These are phyloP conservation scores for Fusarium humuli DNA, from an alignment of 2,329 filamentous ascomycete genomes.

Conservation along the genomic window DNA sequence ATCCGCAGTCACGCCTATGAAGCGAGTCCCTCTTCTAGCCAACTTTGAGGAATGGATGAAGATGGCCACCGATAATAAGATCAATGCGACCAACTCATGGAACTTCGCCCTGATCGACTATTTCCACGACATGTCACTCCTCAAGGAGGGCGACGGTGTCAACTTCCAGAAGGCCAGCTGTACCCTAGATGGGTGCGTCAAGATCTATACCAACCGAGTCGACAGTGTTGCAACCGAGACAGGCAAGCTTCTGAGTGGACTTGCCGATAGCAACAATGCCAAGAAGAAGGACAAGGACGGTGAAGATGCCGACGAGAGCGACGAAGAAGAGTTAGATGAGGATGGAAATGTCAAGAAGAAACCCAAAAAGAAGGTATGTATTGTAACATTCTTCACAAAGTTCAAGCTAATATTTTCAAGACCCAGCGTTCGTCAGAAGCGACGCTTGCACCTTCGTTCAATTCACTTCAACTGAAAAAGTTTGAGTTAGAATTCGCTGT, in stretches of 20 bases:
- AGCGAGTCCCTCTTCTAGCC: slow-evolving; percentile 92
- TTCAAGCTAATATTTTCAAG: slow-evolving; percentile 49
- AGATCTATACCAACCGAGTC: slow-evolving; percentile 98
- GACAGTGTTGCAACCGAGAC: slow-evolving; percentile 99
- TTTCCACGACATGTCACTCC: slow-evolving; percentile 97
- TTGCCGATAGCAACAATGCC: slow-evolving; percentile 86
- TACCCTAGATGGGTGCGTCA: slow-evolving; percentile 96
- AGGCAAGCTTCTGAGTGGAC: slow-evolving; percentile 89
- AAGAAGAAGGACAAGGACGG: slow-evolving; percentile 76
- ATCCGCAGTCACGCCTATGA: slow-evolving; percentile 90
- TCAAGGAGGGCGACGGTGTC: slow-evolving; percentile 96
- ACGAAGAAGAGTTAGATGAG: slow-evolving; percentile 71
- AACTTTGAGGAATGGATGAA: slow-evolving; percentile 99
- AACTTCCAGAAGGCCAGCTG: slow-evolving; percentile 99
- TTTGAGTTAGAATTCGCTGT: slow-evolving; percentile 97
- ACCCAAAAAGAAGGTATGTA: slow-evolving; percentile 77
- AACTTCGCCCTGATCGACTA: slow-evolving; percentile 99
- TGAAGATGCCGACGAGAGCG: slow-evolving; percentile 76
- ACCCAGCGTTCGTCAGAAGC: slow-evolving; percentile 86
- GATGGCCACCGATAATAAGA: slow-evolving; percentile 99
- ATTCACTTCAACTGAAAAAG: slow-evolving; percentile 92
- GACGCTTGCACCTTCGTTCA: slow-evolving; percentile 91
- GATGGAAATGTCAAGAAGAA: slow-evolving; percentile 71
- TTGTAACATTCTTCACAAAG: not conserved
- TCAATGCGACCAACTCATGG: slow-evolving; percentile 98